phyloP scores from a whole-genome alignment of 2,329 filamentous ascomycete species.

The Sodiomyces alkalinus region DNA sequence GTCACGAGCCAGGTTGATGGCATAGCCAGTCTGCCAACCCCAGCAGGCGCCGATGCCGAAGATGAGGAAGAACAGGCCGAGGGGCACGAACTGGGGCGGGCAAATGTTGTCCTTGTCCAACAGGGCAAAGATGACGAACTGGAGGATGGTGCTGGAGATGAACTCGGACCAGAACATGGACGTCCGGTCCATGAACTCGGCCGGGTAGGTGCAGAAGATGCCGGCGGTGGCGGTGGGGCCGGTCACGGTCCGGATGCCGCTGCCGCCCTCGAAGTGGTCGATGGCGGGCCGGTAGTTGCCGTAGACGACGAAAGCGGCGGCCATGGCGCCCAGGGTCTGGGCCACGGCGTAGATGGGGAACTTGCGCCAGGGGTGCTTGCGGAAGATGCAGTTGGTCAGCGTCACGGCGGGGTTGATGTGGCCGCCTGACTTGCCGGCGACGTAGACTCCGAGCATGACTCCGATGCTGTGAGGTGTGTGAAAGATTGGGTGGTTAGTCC shows the following conservation, averaged over 20 bases:
- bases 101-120: conserved; percentile 43
- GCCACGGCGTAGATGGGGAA: conserved; percentile 53
- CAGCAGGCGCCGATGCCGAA: conserved; percentile 61
- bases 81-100: conserved; percentile 39
- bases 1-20: conserved; percentile 59
- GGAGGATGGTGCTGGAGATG: conserved; percentile 49
- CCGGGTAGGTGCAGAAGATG: conserved; percentile 61
- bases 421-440: conserved; percentile 47
- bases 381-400: conserved; percentile 52
- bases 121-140: conserved; percentile 58
- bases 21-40: conserved; percentile 64
- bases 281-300: conserved; percentile 51
- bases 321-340: conserved; percentile 53
- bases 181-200: conserved; percentile 47
- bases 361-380: conserved; percentile 52
- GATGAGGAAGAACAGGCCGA: conserved; percentile 55
- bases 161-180: conserved; percentile 61
- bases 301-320: conserved; percentile 43
- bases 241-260: conserved; percentile 44
- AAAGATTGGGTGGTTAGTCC: too few relatives aligned
- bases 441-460: conserved; percentile 55
- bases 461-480: conserved; percentile 37
- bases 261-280: conserved; percentile 44
- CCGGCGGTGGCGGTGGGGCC: conserved; percentile 46
- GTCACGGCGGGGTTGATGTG: conserved; percentile 61